phyloP scores from a whole-genome alignment of 2,329 filamentous ascomycete species.

The Aureobasidium sp. region DNA sequence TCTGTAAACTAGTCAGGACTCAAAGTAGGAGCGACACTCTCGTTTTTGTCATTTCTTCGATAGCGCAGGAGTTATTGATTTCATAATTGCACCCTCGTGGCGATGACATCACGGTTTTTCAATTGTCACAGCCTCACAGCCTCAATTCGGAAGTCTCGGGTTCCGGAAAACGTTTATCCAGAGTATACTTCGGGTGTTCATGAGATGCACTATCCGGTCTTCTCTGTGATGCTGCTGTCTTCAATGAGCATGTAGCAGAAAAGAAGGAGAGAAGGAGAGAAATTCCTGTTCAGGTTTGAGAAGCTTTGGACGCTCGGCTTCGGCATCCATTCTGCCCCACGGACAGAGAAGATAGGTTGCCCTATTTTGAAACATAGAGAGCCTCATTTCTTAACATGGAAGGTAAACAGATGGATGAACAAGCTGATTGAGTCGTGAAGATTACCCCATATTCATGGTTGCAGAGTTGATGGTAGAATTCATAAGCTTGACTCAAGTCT shows the following conservation, averaged over 20 bases:
- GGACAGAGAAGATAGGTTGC: neutral
- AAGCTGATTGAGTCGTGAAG: too few relatives aligned
- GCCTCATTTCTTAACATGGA: neutral
- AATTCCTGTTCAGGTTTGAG: neutral
- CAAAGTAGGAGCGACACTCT: neutral
- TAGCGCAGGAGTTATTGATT: neutral
- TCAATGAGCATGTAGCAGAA: neutral
- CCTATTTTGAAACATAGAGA: neutral
- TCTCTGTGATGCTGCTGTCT: neutral
- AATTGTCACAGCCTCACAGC: neutral
- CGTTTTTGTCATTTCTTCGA: neutral
- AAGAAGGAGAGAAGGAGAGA: neutral
- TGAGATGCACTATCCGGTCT: neutral
- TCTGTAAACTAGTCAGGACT: neutral
- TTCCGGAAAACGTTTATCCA: neutral
- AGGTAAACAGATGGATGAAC: too few relatives aligned
- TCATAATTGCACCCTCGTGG: slow-evolving; percentile 6
- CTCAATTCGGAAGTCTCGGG: neutral
- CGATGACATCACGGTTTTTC: slow-evolving; percentile 5
- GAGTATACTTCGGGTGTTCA: too few relatives aligned
- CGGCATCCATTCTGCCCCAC: neutral
- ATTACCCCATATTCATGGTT: neutral
- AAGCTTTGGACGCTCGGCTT: neutral
- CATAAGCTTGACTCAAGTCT: too few relatives aligned
- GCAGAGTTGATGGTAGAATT: neutral